These are phyloP conservation scores for Camelina sativa DNA, from an alignment of 345 rosid species.

Conservation along the genomic window DNA sequence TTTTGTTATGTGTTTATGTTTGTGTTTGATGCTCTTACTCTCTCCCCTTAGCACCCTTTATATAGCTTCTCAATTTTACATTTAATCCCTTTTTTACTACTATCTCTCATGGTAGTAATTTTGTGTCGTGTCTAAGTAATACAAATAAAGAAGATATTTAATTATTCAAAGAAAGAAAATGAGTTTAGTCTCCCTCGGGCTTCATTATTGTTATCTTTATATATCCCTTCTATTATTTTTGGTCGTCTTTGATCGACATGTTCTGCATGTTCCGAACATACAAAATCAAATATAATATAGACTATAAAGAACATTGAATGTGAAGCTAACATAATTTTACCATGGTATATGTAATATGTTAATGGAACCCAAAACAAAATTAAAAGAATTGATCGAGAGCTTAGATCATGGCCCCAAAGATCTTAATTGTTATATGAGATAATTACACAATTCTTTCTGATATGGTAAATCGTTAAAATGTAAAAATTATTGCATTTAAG, in stretches of 20 bases:
- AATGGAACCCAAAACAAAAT: background rate
- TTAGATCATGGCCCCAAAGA: background rate
- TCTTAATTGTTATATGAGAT: background rate
- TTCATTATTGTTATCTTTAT: slow-evolving; percentile 27
- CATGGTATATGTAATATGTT: background rate
- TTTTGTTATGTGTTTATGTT: slow-evolving; percentile 33
- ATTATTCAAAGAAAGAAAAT: slow-evolving; percentile 21
- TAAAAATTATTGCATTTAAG: background rate
- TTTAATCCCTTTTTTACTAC: background rate
- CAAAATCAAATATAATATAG: slow-evolving; percentile 15
- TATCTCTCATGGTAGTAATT: slow-evolving; percentile 19
- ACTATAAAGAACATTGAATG: slow-evolving; percentile 23
- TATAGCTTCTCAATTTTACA: slow-evolving; percentile 52
- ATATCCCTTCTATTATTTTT: slow-evolving; percentile 27
- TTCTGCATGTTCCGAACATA: slow-evolving; percentile 36
- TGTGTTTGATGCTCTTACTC: slow-evolving; percentile 43
- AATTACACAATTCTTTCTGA: background rate
- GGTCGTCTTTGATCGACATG: slow-evolving; percentile 32
- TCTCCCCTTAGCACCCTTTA: slow-evolving; percentile 48
- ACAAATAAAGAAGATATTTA: slow-evolving; percentile 7
- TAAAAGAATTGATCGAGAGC: background rate
- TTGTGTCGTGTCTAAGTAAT: slow-evolving; percentile 10
- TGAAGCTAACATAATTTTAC: slow-evolving; percentile 2
- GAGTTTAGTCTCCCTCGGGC: slow-evolving; percentile 6
- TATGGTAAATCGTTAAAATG: background rate